phyloP scores from a whole-genome alignment of 1,284 basidiomycete species.

The Rhizoctonia solani region DNA sequence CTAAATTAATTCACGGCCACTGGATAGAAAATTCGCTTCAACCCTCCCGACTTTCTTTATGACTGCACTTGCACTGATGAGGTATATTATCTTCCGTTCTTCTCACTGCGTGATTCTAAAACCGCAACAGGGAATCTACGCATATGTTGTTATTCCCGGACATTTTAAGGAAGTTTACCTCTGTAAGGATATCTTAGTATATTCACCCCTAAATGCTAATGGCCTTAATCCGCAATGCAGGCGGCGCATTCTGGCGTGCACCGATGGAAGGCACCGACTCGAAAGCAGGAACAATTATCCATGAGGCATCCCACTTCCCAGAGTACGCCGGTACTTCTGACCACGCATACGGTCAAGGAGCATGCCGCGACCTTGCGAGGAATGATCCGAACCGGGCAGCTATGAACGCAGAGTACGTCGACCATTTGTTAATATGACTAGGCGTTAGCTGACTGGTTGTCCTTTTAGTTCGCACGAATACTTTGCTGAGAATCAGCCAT shows the following conservation, averaged over 20 bases:
- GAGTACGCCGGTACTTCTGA: conserved; percentile 32
- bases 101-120: not conserved
- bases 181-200: conserved; percentile 9
- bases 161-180: conserved; percentile 32
- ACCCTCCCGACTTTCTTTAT: conserved; percentile 26
- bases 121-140: conserved; percentile 17
- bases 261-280: conserved; percentile 36
- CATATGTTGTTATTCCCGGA: conserved; percentile 30
- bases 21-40: conserved; percentile 23
- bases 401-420: conserved; percentile 34
- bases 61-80: conserved; percentile 32
- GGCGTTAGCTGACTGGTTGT: not conserved
- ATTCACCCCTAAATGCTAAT: not conserved
- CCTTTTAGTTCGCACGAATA: conserved; percentile 29
- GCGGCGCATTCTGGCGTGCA: conserved; percentile 36
- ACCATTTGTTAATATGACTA: not conserved
- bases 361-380: conserved; percentile 21
- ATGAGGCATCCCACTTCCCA: conserved; percentile 35
- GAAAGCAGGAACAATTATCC: conserved; percentile 35
- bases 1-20: not conserved
- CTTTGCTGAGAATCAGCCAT: conserved; percentile 35
- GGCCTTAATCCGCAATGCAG: not conserved
- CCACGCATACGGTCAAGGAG: conserved; percentile 30
- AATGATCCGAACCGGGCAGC: conserved; percentile 20
- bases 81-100: not conserved